Conservation (phyloP, 139 green algal species). For the Pleodorina starrii region DNA sequence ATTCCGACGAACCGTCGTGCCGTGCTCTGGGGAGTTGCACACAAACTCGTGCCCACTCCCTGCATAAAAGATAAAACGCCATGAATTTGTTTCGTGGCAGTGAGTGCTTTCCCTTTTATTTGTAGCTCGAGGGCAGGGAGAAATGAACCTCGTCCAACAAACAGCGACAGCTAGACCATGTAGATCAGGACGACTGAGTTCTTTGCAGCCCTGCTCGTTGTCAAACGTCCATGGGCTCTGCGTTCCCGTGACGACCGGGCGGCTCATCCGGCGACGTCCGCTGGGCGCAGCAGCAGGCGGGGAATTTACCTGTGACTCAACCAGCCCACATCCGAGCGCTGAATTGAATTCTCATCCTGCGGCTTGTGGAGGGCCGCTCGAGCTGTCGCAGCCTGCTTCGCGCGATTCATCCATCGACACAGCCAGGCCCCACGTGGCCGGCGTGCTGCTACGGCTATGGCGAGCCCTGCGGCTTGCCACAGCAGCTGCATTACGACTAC, state of each 20-base stretch:
- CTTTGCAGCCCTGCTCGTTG: neutral
- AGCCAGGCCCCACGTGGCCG: neutral
- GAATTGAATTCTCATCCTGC: neutral
- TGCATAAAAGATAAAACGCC: no score
- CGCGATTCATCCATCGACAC: neutral
- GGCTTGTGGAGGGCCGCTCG: neutral
- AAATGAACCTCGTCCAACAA: neutral
- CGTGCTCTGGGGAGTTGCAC: no score
- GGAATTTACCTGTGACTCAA: neutral
- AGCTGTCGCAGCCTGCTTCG: neutral
- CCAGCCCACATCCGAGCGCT: neutral
- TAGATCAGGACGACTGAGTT: neutral
- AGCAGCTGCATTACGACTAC: neutral
- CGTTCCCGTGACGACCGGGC: neutral
- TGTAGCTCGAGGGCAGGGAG: neutral
- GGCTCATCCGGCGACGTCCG: neutral
- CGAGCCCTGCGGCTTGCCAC: neutral
- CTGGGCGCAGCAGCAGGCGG: neutral
- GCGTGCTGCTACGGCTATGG: neutral
- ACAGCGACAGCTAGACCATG: neutral
- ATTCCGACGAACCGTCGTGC: no score
- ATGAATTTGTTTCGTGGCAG: no score
- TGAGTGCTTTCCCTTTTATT: neutral
- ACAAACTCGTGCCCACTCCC: no score
- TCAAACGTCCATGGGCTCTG: neutral